Conservation (phyloP, 371 early-diverging fungal species). For the Polyrhizophydium stewartii region DNA sequence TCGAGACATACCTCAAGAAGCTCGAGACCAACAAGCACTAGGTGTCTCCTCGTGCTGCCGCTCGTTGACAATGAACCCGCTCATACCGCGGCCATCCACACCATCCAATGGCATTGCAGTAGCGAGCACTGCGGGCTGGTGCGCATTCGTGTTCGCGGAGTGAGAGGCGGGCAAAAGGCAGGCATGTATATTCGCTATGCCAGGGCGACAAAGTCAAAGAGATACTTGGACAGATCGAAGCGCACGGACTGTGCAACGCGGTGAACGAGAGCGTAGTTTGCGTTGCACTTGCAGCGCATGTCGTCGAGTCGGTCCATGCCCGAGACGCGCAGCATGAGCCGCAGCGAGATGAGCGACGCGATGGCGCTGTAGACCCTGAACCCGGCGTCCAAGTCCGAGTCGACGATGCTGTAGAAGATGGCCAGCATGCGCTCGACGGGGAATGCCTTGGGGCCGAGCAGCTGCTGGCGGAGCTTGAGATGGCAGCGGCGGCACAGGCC, state of each 20-base stretch:
- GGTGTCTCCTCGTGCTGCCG: too few species aligned
- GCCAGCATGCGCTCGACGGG: conserved; percentile 91
- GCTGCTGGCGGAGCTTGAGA: conserved; percentile 81
- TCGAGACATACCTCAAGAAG: conserved; percentile 1
- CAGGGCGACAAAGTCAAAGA: conserved; percentile 66
- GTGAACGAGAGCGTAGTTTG: conserved; percentile 69
- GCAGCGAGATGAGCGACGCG: conserved; percentile 68
- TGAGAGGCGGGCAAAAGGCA: too few species aligned
- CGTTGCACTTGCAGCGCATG: conserved; percentile 81
- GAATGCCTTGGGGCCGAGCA: conserved; percentile 85
- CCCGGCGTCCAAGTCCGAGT: conserved; percentile 61
- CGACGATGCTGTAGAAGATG: conserved; percentile 86
- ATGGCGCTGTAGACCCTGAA: conserved; percentile 71
- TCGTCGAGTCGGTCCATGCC: conserved; percentile 70
- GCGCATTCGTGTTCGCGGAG: too few species aligned
- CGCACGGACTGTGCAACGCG: conserved; percentile 61
- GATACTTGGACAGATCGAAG: conserved; percentile 79
- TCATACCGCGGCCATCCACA: too few species aligned
- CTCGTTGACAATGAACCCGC: too few species aligned
- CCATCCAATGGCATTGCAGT: too few species aligned
- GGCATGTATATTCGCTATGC: too few species aligned
- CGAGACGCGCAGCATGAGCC: conserved; percentile 66
- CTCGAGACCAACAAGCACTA: conserved; percentile 2
- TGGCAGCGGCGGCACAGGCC: too few species aligned
- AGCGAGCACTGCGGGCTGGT: too few species aligned